These are phyloP conservation scores for Aspergillus coremiiformis DNA, from an alignment of 495 filamentous ascomycete genomes.

Conservation along the genomic window DNA sequence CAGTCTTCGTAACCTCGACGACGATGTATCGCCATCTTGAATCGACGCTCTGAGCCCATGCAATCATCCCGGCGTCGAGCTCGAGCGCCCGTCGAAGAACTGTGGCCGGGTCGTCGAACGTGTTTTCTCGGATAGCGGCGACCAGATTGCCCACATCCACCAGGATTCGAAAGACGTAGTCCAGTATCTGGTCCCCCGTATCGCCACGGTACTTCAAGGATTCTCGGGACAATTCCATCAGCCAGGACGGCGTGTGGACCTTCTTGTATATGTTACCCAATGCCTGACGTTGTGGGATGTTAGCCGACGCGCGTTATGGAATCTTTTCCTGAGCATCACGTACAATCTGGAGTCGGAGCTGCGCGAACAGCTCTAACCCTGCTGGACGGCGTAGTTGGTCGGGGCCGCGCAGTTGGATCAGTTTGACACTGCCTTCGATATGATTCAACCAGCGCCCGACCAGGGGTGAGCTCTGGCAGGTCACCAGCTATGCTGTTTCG, in stretches of 20 bases:
- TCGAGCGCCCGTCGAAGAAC: conserved; percentile 1
- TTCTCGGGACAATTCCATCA: conserved; percentile 1
- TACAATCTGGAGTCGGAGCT: conserved; percentile 7
- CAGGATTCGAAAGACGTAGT: conserved; percentile 3
- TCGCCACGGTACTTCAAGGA: neutral
- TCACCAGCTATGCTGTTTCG: conserved; percentile 1
- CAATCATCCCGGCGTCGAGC: conserved; percentile 3
- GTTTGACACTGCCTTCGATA: conserved; percentile 5
- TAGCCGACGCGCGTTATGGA: too few species aligned
- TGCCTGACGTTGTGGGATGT: neutral
- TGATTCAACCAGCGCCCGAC: conserved; percentile 6
- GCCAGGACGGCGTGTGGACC: conserved; percentile 6
- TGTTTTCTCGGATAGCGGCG: neutral
- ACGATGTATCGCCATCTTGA: neutral
- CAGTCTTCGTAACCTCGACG: conserved; percentile 1
- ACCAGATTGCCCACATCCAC: conserved; percentile 6
- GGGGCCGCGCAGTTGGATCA: conserved; percentile 11
- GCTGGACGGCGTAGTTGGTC: neutral
- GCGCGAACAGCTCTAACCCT: conserved; percentile 10
- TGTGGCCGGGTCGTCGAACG: neutral
- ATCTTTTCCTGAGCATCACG: too few species aligned
- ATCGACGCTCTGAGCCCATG: conserved; percentile 4
- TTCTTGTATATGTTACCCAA: conserved; percentile 9
- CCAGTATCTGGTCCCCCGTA: neutral
- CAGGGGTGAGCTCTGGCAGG: conserved; percentile 5